Conservation (phyloP, 2,329 filamentous ascomycete genomes). For the Aspergillus latus region DNA sequence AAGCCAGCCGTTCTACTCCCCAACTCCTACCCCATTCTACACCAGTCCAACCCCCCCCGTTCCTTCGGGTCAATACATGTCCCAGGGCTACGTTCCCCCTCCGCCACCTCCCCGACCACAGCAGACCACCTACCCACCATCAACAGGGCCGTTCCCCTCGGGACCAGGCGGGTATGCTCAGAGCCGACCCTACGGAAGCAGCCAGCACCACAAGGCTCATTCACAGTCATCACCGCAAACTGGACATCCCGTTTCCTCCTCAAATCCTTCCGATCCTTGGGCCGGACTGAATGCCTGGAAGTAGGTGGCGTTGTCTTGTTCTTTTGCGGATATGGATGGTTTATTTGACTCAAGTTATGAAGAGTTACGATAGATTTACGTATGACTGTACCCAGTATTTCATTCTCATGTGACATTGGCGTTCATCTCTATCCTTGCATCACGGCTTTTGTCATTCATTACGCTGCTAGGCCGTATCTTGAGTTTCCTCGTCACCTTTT, state of each 20-base stretch:
- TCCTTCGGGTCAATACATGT: slow-evolving; percentile 50
- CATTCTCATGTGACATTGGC: background rate
- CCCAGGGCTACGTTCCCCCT: slow-evolving; percentile 65
- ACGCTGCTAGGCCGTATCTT: slow-evolving; percentile 3
- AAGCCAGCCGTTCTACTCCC: slow-evolving; percentile 40
- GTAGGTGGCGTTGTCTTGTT: slow-evolving; percentile 31
- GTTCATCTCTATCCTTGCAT: slow-evolving; percentile 16
- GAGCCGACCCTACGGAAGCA: slow-evolving; percentile 42
- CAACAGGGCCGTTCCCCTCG: slow-evolving; percentile 54
- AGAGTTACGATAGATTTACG: slow-evolving; percentile 26
- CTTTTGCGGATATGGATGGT: background rate
- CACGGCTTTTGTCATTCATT: slow-evolving; percentile 20
- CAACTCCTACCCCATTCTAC: slow-evolving; percentile 37
- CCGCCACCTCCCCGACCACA: slow-evolving; percentile 67
- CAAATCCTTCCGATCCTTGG: slow-evolving; percentile 60
- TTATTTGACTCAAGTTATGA: slow-evolving; percentile 5
- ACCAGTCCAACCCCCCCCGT: slow-evolving; percentile 36
- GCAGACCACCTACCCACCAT: slow-evolving; percentile 43
- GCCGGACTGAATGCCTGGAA: slow-evolving; percentile 70
- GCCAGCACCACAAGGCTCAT: slow-evolving; percentile 39
- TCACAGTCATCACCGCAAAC: slow-evolving; percentile 35
- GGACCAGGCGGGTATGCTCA: slow-evolving; percentile 59
- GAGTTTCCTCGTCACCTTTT: background rate
- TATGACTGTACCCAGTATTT: slow-evolving; percentile 5
- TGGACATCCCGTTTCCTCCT: slow-evolving; percentile 25